A percentile compares a stretch with the other conserved stretches of the same genome.
Conservation (phyloP, 2,329 filamentous ascomycete species). For the Thelonectria blattea region DNA sequence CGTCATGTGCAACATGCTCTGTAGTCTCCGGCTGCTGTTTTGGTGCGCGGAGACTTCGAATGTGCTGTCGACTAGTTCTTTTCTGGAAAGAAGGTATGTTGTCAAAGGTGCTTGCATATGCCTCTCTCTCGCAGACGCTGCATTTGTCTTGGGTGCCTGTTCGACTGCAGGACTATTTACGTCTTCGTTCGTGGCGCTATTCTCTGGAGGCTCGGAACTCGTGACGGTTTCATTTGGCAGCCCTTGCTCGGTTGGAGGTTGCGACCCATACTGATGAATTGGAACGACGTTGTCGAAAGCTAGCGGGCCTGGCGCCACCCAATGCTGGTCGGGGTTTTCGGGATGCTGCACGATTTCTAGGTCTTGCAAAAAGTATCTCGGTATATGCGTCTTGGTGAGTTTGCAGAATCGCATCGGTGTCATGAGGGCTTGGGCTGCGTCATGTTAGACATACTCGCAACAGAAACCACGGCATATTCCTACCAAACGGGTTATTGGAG, state of each 20-base stretch:
- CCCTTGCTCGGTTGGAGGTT: conserved; percentile 6
- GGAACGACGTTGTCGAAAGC: conserved; percentile 38
- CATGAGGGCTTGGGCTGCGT: conserved; percentile 65
- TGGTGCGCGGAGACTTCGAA: conserved; percentile 25
- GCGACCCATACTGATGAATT: conserved; percentile 14
- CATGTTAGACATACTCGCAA: background rate
- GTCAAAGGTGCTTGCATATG: conserved; percentile 23
- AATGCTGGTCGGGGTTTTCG: conserved; percentile 53
- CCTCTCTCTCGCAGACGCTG: background rate
- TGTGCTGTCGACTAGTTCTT: conserved; percentile 36
- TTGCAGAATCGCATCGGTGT: conserved; percentile 64
- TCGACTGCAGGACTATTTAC: background rate
- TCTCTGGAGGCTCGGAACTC: background rate
- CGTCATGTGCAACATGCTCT: conserved; percentile 23
- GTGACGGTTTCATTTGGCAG: background rate
- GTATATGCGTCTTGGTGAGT: conserved; percentile 56
- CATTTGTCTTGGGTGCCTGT: no score
- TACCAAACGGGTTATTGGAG: conserved; percentile 69
- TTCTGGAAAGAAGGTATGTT: conserved; percentile 39
- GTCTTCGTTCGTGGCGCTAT: background rate
- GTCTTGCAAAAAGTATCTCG: conserved; percentile 67
- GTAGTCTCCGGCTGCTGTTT: conserved; percentile 6
- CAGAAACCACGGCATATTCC: conserved; percentile 7
- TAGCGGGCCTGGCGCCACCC: conserved; percentile 60
- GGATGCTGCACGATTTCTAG: conserved; percentile 65